phyloP scores from a whole-genome alignment of 129 eudicot genomes.

The Saussurea involucrata region DNA sequence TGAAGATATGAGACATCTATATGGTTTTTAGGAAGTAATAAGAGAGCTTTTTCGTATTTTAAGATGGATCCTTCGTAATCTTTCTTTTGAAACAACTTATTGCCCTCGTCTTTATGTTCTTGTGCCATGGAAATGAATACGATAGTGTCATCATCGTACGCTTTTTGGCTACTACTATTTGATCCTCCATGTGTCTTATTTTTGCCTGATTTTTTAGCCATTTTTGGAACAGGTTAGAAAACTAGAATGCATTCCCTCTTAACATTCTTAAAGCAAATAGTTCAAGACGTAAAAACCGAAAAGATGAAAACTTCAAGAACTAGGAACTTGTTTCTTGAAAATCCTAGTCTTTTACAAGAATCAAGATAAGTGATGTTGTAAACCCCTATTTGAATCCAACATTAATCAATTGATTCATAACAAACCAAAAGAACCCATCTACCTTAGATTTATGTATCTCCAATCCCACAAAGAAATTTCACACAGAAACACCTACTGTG shows the following conservation, averaged over 20 bases:
- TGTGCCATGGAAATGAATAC: slow-evolving; percentile 69
- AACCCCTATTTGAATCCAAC: not conserved
- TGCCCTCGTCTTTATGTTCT: slow-evolving; percentile 82
- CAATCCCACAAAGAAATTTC: slow-evolving; percentile 23
- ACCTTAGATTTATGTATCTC: not conserved
- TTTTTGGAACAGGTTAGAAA: slow-evolving; percentile 18
- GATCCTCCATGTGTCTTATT: slow-evolving; percentile 36
- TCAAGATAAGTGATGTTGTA: not conserved
- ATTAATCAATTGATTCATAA: slow-evolving; percentile 1
- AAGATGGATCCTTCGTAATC: slow-evolving; percentile 78
- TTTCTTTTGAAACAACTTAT: slow-evolving; percentile 65
- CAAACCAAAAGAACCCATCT: slow-evolving; percentile 3
- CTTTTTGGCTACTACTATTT: slow-evolving; percentile 29
- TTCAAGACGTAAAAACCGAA: not conserved
- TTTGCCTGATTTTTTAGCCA: slow-evolving; percentile 63
- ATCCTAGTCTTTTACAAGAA: not conserved
- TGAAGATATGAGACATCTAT: slow-evolving; percentile 62
- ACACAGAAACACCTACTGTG: slow-evolving; percentile 23
- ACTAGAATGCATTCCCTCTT: slow-evolving; percentile 8
- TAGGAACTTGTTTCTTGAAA: not conserved
- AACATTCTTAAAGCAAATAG: not conserved
- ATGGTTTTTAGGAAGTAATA: slow-evolving; percentile 72
- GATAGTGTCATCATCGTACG: slow-evolving; percentile 60
- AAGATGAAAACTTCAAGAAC: slow-evolving; percentile 13
- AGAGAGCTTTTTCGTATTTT: slow-evolving; percentile 74